A percentile compares a stretch with the other conserved stretches of the same genome.
phyloP scores from a whole-genome alignment of 257 asterid genomes.

The Primulina tabacum region DNA sequence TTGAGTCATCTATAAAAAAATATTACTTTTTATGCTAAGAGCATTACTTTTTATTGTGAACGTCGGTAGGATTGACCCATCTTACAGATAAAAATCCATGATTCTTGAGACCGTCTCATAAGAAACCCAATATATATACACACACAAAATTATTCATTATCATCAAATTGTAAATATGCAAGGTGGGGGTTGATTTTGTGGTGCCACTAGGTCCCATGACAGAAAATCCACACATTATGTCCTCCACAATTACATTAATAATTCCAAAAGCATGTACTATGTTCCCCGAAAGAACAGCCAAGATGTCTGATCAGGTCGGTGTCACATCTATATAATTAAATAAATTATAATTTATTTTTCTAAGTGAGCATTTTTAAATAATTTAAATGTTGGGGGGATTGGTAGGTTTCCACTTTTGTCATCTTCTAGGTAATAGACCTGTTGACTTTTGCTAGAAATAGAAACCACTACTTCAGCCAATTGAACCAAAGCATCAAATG shows the following conservation, averaged over 20 bases:
- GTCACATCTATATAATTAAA: not conserved
- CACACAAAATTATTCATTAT: no score
- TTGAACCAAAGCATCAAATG: not conserved
- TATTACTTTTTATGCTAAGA: no score
- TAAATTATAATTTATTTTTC: not conserved
- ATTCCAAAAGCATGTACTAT: not conserved
- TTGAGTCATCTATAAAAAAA: no score
- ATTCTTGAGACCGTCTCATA: no score
- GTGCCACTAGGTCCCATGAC: not conserved
- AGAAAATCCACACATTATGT: not conserved
- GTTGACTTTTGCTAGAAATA: not conserved
- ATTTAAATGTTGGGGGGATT: not conserved
- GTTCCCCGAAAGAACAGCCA: conserved; percentile 9
- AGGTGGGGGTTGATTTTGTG: not conserved
- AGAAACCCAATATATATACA: no score
- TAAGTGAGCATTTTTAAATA: not conserved
- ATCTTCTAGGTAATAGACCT: conserved; percentile 3
- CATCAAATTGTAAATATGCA: not conserved
- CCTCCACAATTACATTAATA: not conserved
- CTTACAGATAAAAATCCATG: no score
- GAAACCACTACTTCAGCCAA: not conserved
- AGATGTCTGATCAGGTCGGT: conserved; percentile 15
- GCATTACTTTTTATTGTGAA: no score
- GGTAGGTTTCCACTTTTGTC: conserved; percentile 21
- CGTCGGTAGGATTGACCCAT: no score